phyloP scores from a whole-genome alignment of 2,329 filamentous ascomycete species.

The Trichoderma sp. region DNA sequence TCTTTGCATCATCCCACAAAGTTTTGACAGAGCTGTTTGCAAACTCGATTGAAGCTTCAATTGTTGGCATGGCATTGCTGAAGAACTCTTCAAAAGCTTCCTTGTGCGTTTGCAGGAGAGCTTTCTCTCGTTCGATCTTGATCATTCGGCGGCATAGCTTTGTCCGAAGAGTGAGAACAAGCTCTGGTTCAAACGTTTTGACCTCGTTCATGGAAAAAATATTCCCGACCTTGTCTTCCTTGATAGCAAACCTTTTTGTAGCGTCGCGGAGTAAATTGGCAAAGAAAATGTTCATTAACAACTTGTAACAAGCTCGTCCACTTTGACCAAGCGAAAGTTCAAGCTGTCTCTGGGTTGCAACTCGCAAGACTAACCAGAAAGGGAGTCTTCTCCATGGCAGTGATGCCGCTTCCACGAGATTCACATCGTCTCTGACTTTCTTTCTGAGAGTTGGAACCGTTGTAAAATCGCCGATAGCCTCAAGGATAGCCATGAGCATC shows the following conservation, averaged over 20 bases:
- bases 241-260: conserved; percentile 40
- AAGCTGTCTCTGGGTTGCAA: conserved; percentile 23
- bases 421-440: conserved; percentile 56
- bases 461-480: background rate
- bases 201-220: background rate
- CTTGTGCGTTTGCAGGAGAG: conserved; percentile 49
- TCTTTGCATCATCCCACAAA: conserved; percentile 47
- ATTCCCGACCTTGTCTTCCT: conserved; percentile 30
- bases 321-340: conserved; percentile 37
- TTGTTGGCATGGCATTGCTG: background rate
- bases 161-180: background rate
- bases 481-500: conserved; percentile 20
- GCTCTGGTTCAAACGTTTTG: background rate
- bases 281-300: conserved; percentile 20
- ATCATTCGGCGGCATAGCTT: conserved; percentile 24
- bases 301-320: conserved; percentile 19
- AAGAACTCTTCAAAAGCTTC: background rate
- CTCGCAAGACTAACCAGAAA: conserved; percentile 23
- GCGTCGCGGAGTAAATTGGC: background rate
- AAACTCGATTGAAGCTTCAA: background rate
- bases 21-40: conserved; percentile 36
- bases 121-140: conserved; percentile 38
- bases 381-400: conserved; percentile 21
- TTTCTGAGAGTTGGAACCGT: conserved; percentile 53
- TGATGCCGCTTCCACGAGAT: background rate